These are phyloP conservation scores for Saccharomyces hybrid DNA, from an alignment of 1,139 yeast genomes.

Conservation along the genomic window DNA sequence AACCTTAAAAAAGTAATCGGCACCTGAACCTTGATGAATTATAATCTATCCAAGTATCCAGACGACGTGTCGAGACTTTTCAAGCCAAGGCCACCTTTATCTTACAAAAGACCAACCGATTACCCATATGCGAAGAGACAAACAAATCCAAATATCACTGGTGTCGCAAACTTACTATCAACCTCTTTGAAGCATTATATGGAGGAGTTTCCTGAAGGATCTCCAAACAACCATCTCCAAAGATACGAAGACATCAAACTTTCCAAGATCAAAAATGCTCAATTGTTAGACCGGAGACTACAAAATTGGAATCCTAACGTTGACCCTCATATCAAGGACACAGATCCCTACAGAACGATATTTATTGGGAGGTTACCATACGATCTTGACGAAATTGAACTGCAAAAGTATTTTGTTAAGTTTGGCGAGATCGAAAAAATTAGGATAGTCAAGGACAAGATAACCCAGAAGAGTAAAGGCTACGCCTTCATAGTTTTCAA, in stretches of 20 bases:
- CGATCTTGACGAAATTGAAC: constrained; percentile 57
- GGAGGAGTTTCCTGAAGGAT: constrained; percentile 16
- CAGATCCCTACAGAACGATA: constrained; percentile 71
- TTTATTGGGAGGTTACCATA: constrained; percentile 71
- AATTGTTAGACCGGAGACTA: constrained; percentile 22
- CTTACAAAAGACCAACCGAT: constrained; percentile 49
- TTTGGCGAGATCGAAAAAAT: constrained; percentile 64
- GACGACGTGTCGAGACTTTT: constrained; percentile 58
- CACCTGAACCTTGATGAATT: background rate
- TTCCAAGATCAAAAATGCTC: constrained; percentile 20
- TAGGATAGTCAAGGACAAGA: constrained; percentile 42
- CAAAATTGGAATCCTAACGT: constrained; percentile 47
- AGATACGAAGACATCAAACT: constrained; percentile 34
- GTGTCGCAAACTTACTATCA: constrained; percentile 35
- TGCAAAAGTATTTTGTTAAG: constrained; percentile 53
- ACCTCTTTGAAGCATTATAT: constrained; percentile 10
- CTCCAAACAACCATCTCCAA: constrained; percentile 30
- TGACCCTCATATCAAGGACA: constrained; percentile 55
- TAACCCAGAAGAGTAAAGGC: constrained; percentile 41
- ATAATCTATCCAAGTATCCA: constrained; percentile 46
- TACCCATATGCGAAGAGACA: constrained; percentile 43
- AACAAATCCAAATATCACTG: constrained; percentile 44
- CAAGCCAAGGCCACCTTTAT: constrained; percentile 62
- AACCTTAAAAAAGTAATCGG: background rate
- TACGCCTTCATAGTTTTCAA: constrained; percentile 79